phyloP scores from a whole-genome alignment of 2,329 filamentous ascomycete species.

The Penicillium sp. region DNA sequence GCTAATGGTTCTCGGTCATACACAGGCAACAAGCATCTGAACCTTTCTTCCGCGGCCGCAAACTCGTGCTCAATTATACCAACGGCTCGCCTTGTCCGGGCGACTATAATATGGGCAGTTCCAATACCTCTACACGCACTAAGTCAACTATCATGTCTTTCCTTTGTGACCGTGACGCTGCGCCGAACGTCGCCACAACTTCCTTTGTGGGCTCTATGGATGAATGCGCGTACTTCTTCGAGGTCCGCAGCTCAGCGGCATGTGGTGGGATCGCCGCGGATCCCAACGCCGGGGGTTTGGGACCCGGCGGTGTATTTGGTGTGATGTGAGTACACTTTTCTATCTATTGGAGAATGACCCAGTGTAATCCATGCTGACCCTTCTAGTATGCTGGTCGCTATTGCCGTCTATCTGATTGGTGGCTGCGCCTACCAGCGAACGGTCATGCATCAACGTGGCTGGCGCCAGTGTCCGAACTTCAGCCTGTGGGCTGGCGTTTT shows the following conservation, averaged over 20 bases:
- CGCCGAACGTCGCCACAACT: constrained; percentile 64
- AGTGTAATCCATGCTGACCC: constrained; percentile 15
- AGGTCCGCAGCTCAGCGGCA: constrained; percentile 79
- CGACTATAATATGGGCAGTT: constrained; percentile 26
- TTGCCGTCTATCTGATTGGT: constrained; percentile 85
- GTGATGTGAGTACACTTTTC: constrained; percentile 66
- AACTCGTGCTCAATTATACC: constrained; percentile 73
- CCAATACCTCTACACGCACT: constrained; percentile 25
- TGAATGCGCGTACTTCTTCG: constrained; percentile 94
- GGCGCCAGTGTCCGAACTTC: constrained; percentile 94
- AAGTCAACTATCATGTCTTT: constrained; percentile 91
- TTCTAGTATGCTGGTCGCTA: constrained; percentile 59
- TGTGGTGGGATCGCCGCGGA: constrained; percentile 68
- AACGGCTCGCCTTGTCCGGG: constrained; percentile 68
- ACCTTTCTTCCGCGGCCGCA: constrained; percentile 50
- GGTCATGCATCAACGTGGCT: constrained; percentile 89
- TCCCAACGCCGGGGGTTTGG: constrained; percentile 58
- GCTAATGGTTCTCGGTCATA: constrained; percentile 2
- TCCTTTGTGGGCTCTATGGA: constrained; percentile 88
- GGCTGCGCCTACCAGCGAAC: constrained; percentile 95
- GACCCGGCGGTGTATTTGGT: constrained; percentile 75
- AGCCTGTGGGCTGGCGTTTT: constrained; percentile 85
- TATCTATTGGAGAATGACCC: background rate
- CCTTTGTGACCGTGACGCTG: constrained; percentile 81
- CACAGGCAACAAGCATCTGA: constrained; percentile 45